These are phyloP conservation scores for Curvularia sp. DNA, from an alignment of 2,329 filamentous ascomycete species.

Conservation along the genomic window DNA sequence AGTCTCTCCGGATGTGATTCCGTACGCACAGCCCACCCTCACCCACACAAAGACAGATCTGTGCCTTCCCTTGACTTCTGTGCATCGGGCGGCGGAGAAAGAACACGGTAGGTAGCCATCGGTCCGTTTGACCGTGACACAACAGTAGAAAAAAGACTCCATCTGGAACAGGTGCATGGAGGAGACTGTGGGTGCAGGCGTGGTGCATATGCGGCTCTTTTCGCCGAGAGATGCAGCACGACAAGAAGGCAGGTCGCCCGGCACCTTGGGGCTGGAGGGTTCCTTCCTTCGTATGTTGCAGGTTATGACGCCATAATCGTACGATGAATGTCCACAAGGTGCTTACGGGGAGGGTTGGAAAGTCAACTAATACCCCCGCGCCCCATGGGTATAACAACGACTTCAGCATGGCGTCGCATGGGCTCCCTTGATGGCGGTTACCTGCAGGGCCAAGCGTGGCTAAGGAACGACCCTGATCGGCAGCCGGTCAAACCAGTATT, in stretches of 20 bases:
- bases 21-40: constrained; percentile 3
- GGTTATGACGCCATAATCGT: constrained; percentile 6
- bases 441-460: constrained; percentile 9
- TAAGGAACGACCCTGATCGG: constrained; percentile 9
- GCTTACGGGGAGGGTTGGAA: not conserved
- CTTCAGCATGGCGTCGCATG: constrained; percentile 1
- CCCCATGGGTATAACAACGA: not conserved
- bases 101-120: not conserved
- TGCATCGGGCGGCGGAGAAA: not conserved
- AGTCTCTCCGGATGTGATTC: not conserved
- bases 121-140: not conserved
- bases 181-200: not conserved
- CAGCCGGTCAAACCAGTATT: not conserved
- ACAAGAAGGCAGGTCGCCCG: constrained; percentile 5
- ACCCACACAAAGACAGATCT: not conserved
- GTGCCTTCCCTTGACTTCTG: not conserved
- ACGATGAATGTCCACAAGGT: not conserved
- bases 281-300: not conserved
- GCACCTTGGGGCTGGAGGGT: not conserved
- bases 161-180: not conserved
- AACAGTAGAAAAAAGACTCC: not conserved
- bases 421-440: constrained; percentile 5
- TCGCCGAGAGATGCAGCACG: constrained; percentile 2
- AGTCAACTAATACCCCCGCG: not conserved
- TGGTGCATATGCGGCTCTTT: not conserved